Base-by-base conservation (phyloP, 352 stramenopile genomes). In the Globisporangium ultimum region DNA sequence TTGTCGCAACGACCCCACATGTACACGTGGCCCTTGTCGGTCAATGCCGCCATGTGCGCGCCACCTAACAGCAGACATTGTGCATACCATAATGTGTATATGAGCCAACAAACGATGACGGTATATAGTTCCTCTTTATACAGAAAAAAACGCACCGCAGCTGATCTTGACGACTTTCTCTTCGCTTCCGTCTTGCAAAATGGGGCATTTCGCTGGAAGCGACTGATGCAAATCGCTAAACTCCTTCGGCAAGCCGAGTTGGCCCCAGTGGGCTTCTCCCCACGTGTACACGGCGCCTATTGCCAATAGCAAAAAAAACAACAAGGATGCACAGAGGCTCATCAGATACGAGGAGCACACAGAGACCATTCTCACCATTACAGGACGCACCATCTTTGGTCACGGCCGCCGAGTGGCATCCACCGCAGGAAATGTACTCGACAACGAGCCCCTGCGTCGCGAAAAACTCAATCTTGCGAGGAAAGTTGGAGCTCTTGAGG, bases 261-360 rank as follows among this genome's bases (percentile, higher is more conserved):
- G 84, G 2, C 84, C 82, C 84, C 84, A 94, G 58, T 92, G 84
- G 10, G 82, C 71, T 61, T 94, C 84, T 2, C 84, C 84, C 84
- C 84, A 94, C 80, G 80, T 91, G 74, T 89, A 94, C 57, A 92
- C 47, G 18, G 74, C 70, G 12, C 78, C 78, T 88, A 22, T 36
- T 5, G 28, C 8, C 28, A 10, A 36, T 28, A 6, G 0, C 47
- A 53, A 12, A 3, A 18, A 24, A 13, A 53, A 17, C 7, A 50
- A 52, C 2, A 22, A n/a, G n/a, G n/a, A n/a, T n/a, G 18, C 17
- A 22, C 18, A 38, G 6, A 52, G 10, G 13, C 28, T 14, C 15
- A 24, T 51, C 20, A 55, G 15, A 7, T 36, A 5, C 8, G 28
- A 36, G 28, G 2, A 36, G 28, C 28, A 10, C 28, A 36, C 28